These are phyloP conservation scores for Calonectria fujianensis DNA, from an alignment of 2,329 filamentous ascomycete genomes.

Conservation along the genomic window DNA sequence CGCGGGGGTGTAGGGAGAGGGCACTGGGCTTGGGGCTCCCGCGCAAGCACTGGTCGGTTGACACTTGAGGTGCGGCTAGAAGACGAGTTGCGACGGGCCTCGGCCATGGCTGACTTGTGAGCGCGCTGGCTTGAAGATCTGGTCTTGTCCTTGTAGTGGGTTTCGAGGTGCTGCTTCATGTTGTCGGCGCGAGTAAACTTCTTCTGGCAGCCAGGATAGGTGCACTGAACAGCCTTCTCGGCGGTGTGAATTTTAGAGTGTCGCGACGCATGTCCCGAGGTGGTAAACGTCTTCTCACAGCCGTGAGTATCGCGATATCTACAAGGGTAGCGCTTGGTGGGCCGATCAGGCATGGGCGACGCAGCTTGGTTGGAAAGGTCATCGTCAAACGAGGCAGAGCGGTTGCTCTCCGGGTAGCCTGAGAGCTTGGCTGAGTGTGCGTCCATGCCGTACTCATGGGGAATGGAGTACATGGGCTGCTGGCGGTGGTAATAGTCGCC, in stretches of 20 bases:
- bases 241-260: conserved; percentile 90
- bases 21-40: conserved; percentile 59
- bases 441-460: conserved; percentile 59
- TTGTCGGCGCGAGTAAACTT: conserved; percentile 89
- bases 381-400: conserved; percentile 71
- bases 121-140: conserved; percentile 63
- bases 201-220: conserved; percentile 83
- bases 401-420: conserved; percentile 65
- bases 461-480: conserved; percentile 63
- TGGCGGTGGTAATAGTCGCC: conserved; percentile 64
- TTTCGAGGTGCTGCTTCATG: conserved; percentile 90
- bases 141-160: conserved; percentile 80
- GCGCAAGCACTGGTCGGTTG: conserved; percentile 56
- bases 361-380: conserved; percentile 63
- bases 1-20: conserved; percentile 60
- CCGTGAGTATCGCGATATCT: conserved; percentile 82
- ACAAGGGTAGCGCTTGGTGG: conserved; percentile 83
- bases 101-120: conserved; percentile 58
- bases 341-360: conserved; percentile 65
- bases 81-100: conserved; percentile 58
- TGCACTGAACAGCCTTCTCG: conserved; percentile 83
- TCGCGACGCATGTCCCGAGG: conserved; percentile 88
- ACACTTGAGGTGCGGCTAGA: conserved; percentile 54
- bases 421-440: conserved; percentile 63
- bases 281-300: conserved; percentile 88